Conservation (phyloP, 1,139 yeast genomes). For the Diutina sp. region DNA sequence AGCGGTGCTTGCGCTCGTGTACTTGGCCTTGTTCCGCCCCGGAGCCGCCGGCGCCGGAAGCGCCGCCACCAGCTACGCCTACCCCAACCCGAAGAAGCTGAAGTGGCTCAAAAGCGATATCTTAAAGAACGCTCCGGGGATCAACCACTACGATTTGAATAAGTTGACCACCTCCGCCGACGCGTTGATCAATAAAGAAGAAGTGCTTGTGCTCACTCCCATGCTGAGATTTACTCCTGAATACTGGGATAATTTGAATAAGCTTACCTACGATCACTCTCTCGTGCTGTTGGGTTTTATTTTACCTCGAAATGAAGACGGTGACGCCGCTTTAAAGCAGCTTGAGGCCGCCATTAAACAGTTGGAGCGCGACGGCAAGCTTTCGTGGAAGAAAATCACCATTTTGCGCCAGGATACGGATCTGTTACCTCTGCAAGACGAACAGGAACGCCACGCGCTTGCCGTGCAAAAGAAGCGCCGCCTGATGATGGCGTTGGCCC, state of each 20-base stretch:
- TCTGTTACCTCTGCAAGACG: slow-evolving; percentile 53
- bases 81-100: neutral
- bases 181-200: slow-evolving; percentile 65
- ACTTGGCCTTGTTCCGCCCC: neutral
- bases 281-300: slow-evolving; percentile 84
- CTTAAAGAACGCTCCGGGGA: slow-evolving; percentile 57
- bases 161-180: slow-evolving; percentile 54
- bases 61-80: neutral
- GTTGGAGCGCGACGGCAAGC: slow-evolving; percentile 32
- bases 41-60: neutral
- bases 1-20: neutral
- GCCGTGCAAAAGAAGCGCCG: slow-evolving; percentile 84
- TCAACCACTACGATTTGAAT: slow-evolving; percentile 77
- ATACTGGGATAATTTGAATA: slow-evolving; percentile 76
- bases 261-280: slow-evolving; percentile 70
- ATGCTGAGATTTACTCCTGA: slow-evolving; percentile 73
- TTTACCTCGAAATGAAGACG: slow-evolving; percentile 68
- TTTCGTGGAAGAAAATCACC: slow-evolving; percentile 66
- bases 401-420: slow-evolving; percentile 84
- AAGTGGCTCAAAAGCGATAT: slow-evolving; percentile 10
- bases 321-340: slow-evolving; percentile 60
- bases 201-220: slow-evolving; percentile 76
- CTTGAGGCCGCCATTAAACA: slow-evolving; percentile 62
- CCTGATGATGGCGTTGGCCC: slow-evolving; percentile 81
- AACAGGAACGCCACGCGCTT: slow-evolving; percentile 63